phyloP scores from a whole-genome alignment of 202 grass and related monocot species.

The Eragrostis tef region DNA sequence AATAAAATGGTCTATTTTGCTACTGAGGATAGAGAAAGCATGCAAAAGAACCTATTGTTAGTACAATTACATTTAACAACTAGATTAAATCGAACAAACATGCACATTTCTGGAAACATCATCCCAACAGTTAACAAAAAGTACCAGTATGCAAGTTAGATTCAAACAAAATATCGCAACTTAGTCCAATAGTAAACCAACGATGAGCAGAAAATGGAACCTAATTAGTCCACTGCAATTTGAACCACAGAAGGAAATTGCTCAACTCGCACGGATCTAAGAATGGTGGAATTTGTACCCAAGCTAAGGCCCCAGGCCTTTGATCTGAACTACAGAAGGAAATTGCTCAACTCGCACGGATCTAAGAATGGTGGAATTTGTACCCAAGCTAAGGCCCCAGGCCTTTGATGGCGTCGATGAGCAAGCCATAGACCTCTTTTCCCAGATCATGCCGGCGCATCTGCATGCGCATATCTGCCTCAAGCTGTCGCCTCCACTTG shows the following conservation, averaged over 20 bases:
- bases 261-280: constrained; percentile 27
- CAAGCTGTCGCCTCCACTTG: constrained; percentile 72
- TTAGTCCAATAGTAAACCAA: constrained; percentile 26
- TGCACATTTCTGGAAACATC: too few species aligned
- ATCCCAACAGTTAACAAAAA: constrained; percentile 13
- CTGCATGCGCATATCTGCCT: constrained; percentile 63
- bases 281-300: constrained; percentile 45
- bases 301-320: constrained; percentile 49
- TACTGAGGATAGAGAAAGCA: background rate
- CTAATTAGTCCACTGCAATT: constrained; percentile 31
- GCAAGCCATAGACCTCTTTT: constrained; percentile 73
- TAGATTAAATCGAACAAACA: constrained; percentile 29
- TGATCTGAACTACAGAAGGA: constrained; percentile 25
- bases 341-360: constrained; percentile 27
- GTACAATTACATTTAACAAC: background rate
- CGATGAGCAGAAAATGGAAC: background rate
- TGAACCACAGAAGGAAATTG: constrained; percentile 24
- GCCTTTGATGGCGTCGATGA: constrained; percentile 72
- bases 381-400: constrained; percentile 58
- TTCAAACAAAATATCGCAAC: constrained; percentile 27
- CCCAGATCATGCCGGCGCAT: constrained; percentile 54
- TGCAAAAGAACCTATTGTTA: background rate
- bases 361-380: constrained; percentile 24
- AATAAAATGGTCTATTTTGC: background rate
- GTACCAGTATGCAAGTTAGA: background rate